phyloP scores from a whole-genome alignment of 2,329 filamentous ascomycete species.

The Botrytis medusae region DNA sequence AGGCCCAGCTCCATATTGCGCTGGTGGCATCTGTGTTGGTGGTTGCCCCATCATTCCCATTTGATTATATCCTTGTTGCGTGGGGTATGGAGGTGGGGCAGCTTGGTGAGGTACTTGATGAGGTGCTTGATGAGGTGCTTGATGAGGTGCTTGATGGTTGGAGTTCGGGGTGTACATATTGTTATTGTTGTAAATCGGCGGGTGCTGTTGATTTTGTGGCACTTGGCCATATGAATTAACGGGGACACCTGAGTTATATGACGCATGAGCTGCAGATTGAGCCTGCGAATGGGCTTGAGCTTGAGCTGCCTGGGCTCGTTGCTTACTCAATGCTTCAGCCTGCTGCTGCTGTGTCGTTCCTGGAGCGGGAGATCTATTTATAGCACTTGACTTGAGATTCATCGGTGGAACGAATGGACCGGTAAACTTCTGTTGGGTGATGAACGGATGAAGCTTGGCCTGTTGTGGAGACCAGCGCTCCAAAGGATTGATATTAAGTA shows the following conservation, averaged over 20 bases:
- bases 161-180: slow-evolving; percentile 73
- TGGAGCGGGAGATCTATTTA: slow-evolving; percentile 84
- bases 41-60: slow-evolving; percentile 67
- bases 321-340: slow-evolving; percentile 90
- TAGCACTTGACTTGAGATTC: slow-evolving; percentile 86
- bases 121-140: slow-evolving; percentile 49
- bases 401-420: slow-evolving; percentile 95
- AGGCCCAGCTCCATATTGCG: slow-evolving; percentile 56
- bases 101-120: slow-evolving; percentile 47
- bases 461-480: slow-evolving; percentile 98
- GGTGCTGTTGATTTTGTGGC: slow-evolving; percentile 64
- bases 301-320: slow-evolving; percentile 72
- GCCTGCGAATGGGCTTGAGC: slow-evolving; percentile 49
- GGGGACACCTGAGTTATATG: slow-evolving; percentile 13
- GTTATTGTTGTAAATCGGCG: slow-evolving; percentile 72
- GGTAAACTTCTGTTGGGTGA: slow-evolving; percentile 96
- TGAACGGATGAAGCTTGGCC: slow-evolving; percentile 95
- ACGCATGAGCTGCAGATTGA: slow-evolving; percentile 61
- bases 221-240: slow-evolving; percentile 22
- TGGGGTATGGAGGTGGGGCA: slow-evolving; percentile 75
- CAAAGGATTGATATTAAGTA: slow-evolving; percentile 91
- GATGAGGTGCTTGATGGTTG: slow-evolving; percentile 47
- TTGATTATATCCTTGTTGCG: slow-evolving; percentile 70
- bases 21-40: slow-evolving; percentile 62
- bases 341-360: slow-evolving; percentile 95